These are phyloP conservation scores for Diplodia mutila DNA, from an alignment of 2,329 filamentous ascomycete genomes.

Conservation along the genomic window DNA sequence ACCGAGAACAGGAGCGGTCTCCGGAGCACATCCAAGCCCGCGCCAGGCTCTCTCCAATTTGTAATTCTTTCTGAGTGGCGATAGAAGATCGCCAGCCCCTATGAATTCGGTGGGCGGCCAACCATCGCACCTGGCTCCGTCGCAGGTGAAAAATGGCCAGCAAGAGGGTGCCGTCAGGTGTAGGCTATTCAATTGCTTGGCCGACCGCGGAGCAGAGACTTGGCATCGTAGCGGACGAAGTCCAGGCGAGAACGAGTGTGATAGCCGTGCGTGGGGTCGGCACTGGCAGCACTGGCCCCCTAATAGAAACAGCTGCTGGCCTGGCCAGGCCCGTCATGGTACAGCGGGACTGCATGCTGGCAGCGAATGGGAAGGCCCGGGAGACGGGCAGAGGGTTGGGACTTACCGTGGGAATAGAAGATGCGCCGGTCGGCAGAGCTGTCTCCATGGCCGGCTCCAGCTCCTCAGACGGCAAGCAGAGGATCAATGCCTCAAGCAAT, in stretches of 20 bases:
- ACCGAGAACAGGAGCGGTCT: not conserved
- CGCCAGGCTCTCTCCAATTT: not conserved
- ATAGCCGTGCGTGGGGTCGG: not conserved
- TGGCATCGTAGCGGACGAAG: not conserved
- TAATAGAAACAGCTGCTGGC: not conserved
- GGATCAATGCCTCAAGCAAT: conserved; percentile 51
- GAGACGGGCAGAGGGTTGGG: not conserved
- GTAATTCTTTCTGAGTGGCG: not conserved
- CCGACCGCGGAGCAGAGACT: not conserved
- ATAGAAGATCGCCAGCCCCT: not conserved
- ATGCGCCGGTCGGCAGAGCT: conserved; percentile 48
- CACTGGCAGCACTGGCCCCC: not conserved
- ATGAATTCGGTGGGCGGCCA: not conserved
- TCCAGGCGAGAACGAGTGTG: not conserved
- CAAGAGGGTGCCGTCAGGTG: not conserved
- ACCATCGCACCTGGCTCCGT: not conserved
- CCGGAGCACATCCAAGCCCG: not conserved
- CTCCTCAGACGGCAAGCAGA: conserved; percentile 43
- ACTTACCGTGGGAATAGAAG: conserved; percentile 42
- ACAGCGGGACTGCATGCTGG: not conserved
- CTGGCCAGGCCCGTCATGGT: not conserved
- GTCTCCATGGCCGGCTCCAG: conserved; percentile 39
- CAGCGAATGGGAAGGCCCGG: conserved; percentile 14
- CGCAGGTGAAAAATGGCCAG: not conserved
- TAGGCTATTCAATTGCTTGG: not conserved